These are phyloP conservation scores for Hepatocystis sp. DNA, from an alignment of 169 alveolate species.

Conservation along the genomic window DNA sequence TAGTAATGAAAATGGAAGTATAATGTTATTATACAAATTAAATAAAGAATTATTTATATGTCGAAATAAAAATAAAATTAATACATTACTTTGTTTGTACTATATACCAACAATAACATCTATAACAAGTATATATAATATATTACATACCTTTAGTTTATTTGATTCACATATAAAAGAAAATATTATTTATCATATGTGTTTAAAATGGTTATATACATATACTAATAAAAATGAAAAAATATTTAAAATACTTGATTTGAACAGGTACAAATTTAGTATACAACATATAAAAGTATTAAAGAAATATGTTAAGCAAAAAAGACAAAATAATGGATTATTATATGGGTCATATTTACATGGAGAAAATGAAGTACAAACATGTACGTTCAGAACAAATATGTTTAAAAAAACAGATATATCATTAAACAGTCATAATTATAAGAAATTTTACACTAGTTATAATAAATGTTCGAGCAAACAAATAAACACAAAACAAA, in stretches of 20 bases:
- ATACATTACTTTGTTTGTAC: constrained; percentile 22
- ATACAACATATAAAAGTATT: constrained; percentile 25
- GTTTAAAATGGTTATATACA: constrained; percentile 12
- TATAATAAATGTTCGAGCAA: too few relatives aligned
- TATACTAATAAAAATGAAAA: background rate
- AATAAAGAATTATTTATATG: background rate
- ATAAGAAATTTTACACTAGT: too few relatives aligned
- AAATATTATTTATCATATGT: constrained; percentile 41
- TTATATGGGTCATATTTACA: too few relatives aligned
- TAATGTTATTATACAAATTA: background rate
- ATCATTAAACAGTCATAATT: too few relatives aligned
- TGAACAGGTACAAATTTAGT: constrained; percentile 37
- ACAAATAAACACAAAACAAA: background rate
- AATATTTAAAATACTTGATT: constrained; percentile 14
- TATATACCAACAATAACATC: constrained; percentile 32
- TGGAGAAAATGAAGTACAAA: too few relatives aligned
- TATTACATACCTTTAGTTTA: constrained; percentile 5
- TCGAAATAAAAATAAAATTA: constrained; percentile 5
- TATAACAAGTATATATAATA: constrained; percentile 9
- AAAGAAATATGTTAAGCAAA: constrained; percentile 21
- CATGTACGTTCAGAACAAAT: too few relatives aligned
- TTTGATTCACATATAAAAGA: constrained; percentile 50
- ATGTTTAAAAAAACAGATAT: too few relatives aligned
- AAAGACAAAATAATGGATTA: background rate
- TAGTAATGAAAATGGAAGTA: background rate